Evolutionary conservation across 2,329 filamentous ascomycete genomes (phyloP).

Genomic region (Ambrosiella beaveri): DNA sequence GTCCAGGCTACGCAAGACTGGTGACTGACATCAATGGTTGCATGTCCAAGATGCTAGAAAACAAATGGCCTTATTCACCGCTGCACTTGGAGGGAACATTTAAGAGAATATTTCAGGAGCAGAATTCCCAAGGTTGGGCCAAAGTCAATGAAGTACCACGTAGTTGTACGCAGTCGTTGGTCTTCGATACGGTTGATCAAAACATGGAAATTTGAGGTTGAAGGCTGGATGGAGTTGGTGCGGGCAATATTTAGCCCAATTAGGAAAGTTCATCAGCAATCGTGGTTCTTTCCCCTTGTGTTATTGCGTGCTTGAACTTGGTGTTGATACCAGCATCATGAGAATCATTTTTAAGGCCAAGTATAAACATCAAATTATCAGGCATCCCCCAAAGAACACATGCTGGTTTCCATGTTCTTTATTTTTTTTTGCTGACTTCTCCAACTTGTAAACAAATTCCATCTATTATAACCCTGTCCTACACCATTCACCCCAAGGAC

Average conservation of each 20-base stretch:
- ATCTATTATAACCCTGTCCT: not conserved
- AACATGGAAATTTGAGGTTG: no score
- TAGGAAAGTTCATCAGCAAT: not conserved
- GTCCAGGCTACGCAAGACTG: not conserved
- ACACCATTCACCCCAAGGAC: not conserved
- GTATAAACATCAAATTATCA: not conserved
- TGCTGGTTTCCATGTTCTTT: not conserved
- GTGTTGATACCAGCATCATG: not conserved
- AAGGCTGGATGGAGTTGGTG: no score
- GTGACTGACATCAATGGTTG: not conserved
- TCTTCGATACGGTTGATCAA: no score
- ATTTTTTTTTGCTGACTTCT: not conserved
- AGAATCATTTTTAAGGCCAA: not conserved
- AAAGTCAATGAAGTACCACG: no score
- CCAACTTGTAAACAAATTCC: not conserved
- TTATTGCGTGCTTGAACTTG: not conserved
- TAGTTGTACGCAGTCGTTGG: no score
- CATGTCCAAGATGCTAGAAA: not conserved
- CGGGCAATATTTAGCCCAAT: not conserved
- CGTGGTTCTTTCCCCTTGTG: not conserved
- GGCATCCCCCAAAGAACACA: not conserved
- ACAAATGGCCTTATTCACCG: not conserved
- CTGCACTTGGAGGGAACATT: not conserved
- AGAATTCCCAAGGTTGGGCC: not conserved
- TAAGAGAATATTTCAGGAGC: not conserved